Conservation (phyloP, 129 eudicot species). For the Helianthus annuus region HanXRQr2.0-SUNRISE NC_035440.2:84791971-84792470, state of each 20-base stretch:
- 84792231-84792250: constrained; percentile 13
- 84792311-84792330: not conserved
- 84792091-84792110: constrained; percentile 3
- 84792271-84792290: not conserved
- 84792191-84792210: constrained; percentile 30
- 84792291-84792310: not conserved
- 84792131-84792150: constrained; percentile 31
- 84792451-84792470: no score
- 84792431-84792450: no score
- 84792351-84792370: not conserved
- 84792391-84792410: no score
- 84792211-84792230: constrained; percentile 8
- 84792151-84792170: constrained; percentile 27
- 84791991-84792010: not conserved
- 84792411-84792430: no score
- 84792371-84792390: not conserved
- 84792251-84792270: constrained; percentile 8
- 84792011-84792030: not conserved
- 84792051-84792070: not conserved
- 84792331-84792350: not conserved
- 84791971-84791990: not conserved
- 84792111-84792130: constrained; percentile 21
- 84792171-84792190: constrained; percentile 36
- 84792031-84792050: not conserved
- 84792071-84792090: constrained; percentile 6